Conservation (phyloP, 1,139 yeast genomes). For the Geotrichum klebahnii region DNA sequence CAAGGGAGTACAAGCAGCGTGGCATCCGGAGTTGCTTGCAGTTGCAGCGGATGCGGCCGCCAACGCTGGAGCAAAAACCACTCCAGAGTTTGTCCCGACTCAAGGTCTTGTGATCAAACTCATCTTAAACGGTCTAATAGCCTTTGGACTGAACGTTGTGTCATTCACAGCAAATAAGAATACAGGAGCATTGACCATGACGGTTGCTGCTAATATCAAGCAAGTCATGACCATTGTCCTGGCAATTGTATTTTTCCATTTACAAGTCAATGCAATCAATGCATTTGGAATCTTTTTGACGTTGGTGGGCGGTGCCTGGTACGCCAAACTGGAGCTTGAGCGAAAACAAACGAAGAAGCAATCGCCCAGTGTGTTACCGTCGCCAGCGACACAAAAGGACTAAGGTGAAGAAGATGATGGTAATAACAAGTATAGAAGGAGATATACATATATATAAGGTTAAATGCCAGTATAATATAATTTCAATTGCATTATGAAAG, state of each 20-base stretch:
- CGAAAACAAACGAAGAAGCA: too few species aligned
- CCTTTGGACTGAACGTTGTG: constrained; percentile 32
- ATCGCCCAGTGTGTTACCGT: too few species aligned
- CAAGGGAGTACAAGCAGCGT: constrained; percentile 15
- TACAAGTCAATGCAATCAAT: constrained; percentile 28
- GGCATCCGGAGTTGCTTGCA: constrained; percentile 17
- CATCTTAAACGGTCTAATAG: constrained; percentile 30
- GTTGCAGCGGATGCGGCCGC: too few species aligned
- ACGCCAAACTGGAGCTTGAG: constrained; percentile 31
- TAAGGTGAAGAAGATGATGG: too few species aligned
- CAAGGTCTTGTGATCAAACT: constrained; percentile 26
- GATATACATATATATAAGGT: too few species aligned
- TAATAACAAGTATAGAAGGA: too few species aligned
- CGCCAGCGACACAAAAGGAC: too few species aligned
- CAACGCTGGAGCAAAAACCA: too few species aligned
- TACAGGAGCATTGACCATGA: constrained; percentile 32
- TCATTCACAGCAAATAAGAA: constrained; percentile 33
- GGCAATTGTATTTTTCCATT: constrained; percentile 30
- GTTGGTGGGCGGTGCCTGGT: constrained; percentile 32
- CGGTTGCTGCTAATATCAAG: constrained; percentile 33
- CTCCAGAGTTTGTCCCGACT: constrained; percentile 20
- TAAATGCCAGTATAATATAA: too few species aligned
- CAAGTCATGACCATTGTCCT: constrained; percentile 31
- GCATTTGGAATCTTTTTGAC: constrained; percentile 30
- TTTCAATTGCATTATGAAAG: too few species aligned